Evolutionary conservation across 2,329 filamentous ascomycete genomes (phyloP), one percentile per base, ranked within the genome.

Genomic region (Pseudogymnoascus sp.): DNA sequence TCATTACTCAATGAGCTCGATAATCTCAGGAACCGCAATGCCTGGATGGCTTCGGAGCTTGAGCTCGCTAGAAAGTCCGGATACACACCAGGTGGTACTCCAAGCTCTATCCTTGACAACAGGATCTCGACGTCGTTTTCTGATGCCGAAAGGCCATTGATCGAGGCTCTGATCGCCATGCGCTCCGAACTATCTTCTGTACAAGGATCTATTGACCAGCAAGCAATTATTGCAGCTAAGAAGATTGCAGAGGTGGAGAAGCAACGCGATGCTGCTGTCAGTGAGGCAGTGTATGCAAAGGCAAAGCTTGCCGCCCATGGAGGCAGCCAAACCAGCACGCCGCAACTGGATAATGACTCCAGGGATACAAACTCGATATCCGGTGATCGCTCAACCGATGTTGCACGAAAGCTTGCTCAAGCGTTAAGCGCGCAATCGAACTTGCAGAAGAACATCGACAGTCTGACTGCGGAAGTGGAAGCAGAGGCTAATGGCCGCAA

Each of bases 21-120:
- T 73, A 82, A 86, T 7, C 83, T 88, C 3, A 90, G 91, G 71
- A 95, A 89, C 71, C 86, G 90, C 61, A 97, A 96, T 76, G 93
- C 93, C 0, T 99, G 95, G 95, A 97, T 96, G 75, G 91, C 92
- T 6, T 97, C 93, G 0, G 95, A 99, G 76, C 80, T 99, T 54
- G 91, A 96, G 64, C 80, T 99, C 67, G 96, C 95, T 5, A 86
- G 90, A 60, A 96, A 96, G 76, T 86, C 91, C 42, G 95, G 95
- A 4, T 99, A 97, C 71, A 82, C 86, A 5, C 84, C 90, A 14
- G 91, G 85, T 66, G 79, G 86, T 2, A 86, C 86, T 1, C 83
- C 86, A 26, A 90, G 85, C 71, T 86, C 91, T 12, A 81, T 86
- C 0, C 79, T 96, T 23, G 93, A 97, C 67, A 86, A 89, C 68